These are phyloP conservation scores for Saturnispora diversa DNA, from an alignment of 805 yeast genomes.

Conservation along the genomic window DNA sequence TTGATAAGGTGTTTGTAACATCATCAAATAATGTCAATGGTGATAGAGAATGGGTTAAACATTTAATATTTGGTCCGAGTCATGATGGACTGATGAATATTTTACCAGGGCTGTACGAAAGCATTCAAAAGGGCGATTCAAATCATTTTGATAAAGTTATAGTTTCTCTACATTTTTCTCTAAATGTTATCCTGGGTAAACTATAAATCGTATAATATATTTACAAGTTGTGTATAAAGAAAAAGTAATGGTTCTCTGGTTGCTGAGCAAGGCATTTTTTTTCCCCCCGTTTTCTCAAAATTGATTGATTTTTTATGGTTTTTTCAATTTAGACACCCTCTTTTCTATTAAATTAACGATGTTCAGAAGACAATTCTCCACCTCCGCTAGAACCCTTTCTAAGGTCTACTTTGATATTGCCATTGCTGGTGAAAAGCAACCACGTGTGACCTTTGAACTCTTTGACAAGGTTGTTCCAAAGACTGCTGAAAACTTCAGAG, in stretches of 20 bases:
- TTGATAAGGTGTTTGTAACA: slow-evolving; percentile 31
- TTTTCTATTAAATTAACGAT: slow-evolving; percentile 13
- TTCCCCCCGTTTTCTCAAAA: not conserved
- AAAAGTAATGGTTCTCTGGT: too few species aligned
- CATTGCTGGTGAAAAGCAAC: slow-evolving; percentile 43
- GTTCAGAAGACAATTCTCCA: slow-evolving; percentile 42
- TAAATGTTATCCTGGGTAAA: too few species aligned
- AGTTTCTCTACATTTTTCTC: too few species aligned
- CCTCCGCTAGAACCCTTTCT: slow-evolving; percentile 36
- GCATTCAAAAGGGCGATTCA: slow-evolving; percentile 41
- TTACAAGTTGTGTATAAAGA: too few species aligned
- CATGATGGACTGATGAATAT: slow-evolving; percentile 45
- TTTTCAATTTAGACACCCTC: slow-evolving; percentile 5
- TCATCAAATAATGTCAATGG: slow-evolving; percentile 33
- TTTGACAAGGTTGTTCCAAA: slow-evolving; percentile 90
- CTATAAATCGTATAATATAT: too few species aligned
- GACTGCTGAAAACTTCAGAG: slow-evolving; percentile 95
- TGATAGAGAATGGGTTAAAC: slow-evolving; percentile 54
- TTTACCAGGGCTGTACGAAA: slow-evolving; percentile 54
- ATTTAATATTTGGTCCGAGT: slow-evolving; percentile 53
- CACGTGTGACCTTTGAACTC: slow-evolving; percentile 70
- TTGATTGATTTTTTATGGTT: not conserved
- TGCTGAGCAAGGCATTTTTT: too few species aligned
- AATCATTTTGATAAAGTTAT: slow-evolving; percentile 24
- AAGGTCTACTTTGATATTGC: slow-evolving; percentile 53